Conservation (phyloP, 768 basidiomycete species). For the Auriscalpium orientale region DNA sequence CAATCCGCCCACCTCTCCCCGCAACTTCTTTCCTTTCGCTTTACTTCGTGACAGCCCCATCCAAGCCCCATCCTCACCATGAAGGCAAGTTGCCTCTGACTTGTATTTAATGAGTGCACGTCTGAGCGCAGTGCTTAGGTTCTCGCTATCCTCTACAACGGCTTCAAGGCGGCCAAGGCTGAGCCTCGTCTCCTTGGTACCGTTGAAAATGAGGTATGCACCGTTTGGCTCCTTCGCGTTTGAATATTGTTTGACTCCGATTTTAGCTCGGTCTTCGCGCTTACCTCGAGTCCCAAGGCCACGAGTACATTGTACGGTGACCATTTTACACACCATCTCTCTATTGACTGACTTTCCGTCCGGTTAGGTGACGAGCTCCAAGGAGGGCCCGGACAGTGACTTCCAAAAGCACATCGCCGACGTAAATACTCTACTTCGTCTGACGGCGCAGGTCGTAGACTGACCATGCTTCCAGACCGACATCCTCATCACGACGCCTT, state of each 20-base stretch:
- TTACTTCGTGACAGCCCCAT: no score
- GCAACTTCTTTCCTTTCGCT: no score
- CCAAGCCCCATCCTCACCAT: not conserved
- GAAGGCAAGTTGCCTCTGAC: not conserved
- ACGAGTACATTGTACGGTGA: conserved; percentile 58
- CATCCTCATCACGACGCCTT: conserved; percentile 21
- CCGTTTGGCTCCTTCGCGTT: not conserved
- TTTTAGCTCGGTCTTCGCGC: conserved; percentile 60
- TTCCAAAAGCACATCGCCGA: conserved; percentile 60
- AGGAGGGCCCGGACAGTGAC: conserved; percentile 58
- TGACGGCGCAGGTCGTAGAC: not conserved
- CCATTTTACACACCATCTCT: not conserved
- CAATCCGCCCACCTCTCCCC: no score
- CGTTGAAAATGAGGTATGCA: conserved; percentile 48
- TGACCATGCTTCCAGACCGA: not conserved
- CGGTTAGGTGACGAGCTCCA: conserved; percentile 63
- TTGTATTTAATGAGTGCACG: not conserved
- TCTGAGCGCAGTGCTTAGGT: conserved; percentile 30
- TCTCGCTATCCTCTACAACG: conserved; percentile 51
- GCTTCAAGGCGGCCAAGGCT: not conserved
- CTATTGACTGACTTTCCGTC: not conserved
- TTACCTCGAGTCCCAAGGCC: conserved; percentile 65
- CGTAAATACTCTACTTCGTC: conserved; percentile 31
- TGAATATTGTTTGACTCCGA: not conserved
- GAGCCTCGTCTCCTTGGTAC: conserved; percentile 65